Percentiles rank a stretch among this genome's conserved stretches.
phyloP scores from a whole-genome alignment of 768 basidiomycete genomes.

The Lactifluus pinguis region DNA sequence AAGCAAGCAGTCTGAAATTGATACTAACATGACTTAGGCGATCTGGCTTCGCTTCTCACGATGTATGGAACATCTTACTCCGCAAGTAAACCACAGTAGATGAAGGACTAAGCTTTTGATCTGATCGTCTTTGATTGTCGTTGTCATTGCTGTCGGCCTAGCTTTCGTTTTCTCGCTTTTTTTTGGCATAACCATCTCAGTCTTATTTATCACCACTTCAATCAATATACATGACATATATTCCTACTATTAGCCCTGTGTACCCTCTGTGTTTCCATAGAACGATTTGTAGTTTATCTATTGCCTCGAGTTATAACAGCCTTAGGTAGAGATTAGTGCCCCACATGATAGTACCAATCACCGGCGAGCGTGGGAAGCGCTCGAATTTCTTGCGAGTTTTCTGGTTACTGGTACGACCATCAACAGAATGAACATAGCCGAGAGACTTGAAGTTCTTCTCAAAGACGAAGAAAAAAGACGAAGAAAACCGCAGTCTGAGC shows the following conservation, averaged over 20 bases:
- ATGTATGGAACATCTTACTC: constrained; percentile 34
- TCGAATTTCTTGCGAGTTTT: neutral
- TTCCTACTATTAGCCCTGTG: neutral
- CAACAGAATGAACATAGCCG: neutral
- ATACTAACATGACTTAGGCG: constrained; percentile 28
- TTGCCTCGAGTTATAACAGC: neutral
- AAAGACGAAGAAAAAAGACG: too few species aligned
- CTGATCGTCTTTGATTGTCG: neutral
- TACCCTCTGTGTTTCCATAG: neutral
- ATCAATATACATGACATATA: constrained; percentile 1
- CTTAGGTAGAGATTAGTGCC: neutral
- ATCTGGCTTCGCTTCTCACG: constrained; percentile 42
- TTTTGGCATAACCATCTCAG: neutral
- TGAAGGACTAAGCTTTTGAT: neutral
- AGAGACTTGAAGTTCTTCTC: too few species aligned
- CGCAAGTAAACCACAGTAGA: neutral
- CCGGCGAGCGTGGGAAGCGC: neutral
- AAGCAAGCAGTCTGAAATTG: neutral
- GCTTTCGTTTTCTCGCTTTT: neutral
- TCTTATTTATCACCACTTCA: neutral
- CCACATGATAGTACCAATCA: neutral
- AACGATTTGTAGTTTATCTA: neutral
- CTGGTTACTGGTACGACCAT: neutral
- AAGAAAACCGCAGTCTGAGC: neutral
- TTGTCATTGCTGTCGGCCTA: neutral